phyloP scores from a whole-genome alignment of 75 land plant species.

The Picea sitchensis region DNA sequence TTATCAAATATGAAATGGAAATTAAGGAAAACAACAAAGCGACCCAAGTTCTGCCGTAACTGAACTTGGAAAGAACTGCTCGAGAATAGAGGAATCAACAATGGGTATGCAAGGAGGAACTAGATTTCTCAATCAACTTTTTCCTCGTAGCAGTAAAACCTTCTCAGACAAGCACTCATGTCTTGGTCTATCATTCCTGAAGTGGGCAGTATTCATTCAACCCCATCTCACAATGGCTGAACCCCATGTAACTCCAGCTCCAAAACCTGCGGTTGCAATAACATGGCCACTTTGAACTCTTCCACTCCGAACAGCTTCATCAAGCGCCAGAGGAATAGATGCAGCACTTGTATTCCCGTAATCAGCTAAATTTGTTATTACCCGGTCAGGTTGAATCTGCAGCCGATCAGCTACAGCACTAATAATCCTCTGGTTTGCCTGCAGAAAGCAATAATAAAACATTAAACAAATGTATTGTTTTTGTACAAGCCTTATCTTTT shows the following conservation, averaged over 20 bases:
- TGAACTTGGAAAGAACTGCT: constrained; percentile 9
- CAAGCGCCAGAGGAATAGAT: constrained; percentile 91
- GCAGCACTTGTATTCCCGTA: constrained; percentile 98
- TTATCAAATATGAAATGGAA: constrained; percentile 6
- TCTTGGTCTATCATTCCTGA: not conserved
- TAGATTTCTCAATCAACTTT: not conserved
- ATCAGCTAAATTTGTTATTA: constrained; percentile 76
- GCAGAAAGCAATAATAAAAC: constrained; percentile 14
- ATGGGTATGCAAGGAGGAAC: not conserved
- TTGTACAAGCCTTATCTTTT: not conserved
- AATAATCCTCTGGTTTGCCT: constrained; percentile 95
- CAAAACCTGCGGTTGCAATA: constrained; percentile 85
- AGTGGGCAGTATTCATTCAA: constrained; percentile 19
- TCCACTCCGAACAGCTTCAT: constrained; percentile 86
- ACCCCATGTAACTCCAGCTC: constrained; percentile 97
- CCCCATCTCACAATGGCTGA: constrained; percentile 86
- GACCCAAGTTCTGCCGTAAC: not conserved
- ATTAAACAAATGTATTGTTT: not conserved
- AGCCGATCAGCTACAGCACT: constrained; percentile 79
- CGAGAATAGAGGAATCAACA: not conserved
- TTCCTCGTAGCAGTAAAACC: not conserved
- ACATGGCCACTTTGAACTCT: constrained; percentile 66
- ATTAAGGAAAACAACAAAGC: not conserved
- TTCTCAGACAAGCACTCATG: not conserved
- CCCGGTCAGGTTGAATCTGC: constrained; percentile 56